Evolutionary conservation across 1,284 basidiomycete genomes (phyloP).

Genomic region (Malassezia arunalokei): DNA sequence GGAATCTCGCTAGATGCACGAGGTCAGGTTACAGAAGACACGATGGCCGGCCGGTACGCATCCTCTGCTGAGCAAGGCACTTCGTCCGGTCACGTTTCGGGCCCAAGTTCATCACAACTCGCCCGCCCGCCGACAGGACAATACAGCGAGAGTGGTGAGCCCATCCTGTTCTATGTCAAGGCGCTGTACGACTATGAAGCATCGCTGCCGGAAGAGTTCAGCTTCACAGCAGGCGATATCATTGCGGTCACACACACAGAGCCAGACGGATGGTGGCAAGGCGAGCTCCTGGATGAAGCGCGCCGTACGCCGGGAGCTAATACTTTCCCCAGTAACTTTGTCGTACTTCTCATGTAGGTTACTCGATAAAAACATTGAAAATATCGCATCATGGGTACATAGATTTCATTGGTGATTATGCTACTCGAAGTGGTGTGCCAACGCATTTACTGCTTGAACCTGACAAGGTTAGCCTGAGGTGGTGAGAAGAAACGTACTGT

Average conservation of each 20-base stretch:
- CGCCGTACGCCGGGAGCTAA: conserved; percentile 64
- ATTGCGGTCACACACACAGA: conserved; percentile 83
- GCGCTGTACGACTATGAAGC: conserved; percentile 84
- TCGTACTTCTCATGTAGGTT: conserved; percentile 51
- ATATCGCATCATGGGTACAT: no score
- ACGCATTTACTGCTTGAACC: background rate
- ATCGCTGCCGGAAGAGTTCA: conserved; percentile 71
- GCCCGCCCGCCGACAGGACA: conserved; percentile 54
- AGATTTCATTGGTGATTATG: background rate
- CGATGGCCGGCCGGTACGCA: conserved; percentile 56
- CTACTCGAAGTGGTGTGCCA: background rate
- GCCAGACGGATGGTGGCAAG: conserved; percentile 89
- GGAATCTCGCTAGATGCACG: conserved; percentile 67
- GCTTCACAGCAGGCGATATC: conserved; percentile 75
- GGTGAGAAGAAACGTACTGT: conserved; percentile 19
- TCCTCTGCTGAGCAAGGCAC: background rate
- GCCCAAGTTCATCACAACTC: conserved; percentile 5
- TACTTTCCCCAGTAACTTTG: conserved; percentile 83
- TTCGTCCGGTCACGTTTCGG: background rate
- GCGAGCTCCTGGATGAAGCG: conserved; percentile 66
- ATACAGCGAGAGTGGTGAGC: conserved; percentile 63
- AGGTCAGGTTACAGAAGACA: conserved; percentile 66
- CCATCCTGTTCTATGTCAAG: conserved; percentile 63
- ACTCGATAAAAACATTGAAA: background rate
- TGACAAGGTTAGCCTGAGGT: background rate